Evolutionary conservation across 305 asterid genomes (phyloP).

Genomic region (Lippia alba): DNA sequence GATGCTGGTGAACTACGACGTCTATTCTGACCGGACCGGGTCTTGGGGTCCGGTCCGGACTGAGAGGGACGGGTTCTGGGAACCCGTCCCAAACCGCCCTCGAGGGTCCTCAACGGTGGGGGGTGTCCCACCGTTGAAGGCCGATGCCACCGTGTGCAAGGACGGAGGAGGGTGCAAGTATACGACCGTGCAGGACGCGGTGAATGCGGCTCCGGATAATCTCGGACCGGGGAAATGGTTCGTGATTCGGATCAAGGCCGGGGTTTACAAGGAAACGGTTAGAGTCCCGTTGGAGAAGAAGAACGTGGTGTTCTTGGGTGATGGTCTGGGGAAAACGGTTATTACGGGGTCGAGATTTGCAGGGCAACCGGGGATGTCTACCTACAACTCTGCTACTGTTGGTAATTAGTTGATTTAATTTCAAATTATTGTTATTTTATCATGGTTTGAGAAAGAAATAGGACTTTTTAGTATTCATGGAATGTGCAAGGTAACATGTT

Average conservation of each 20-base stretch:
- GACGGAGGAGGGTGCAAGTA: conserved; percentile 46
- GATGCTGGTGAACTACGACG: conserved; percentile 62
- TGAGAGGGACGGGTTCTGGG: conserved; percentile 54
- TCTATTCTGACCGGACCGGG: conserved; percentile 46
- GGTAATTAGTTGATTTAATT: conserved; percentile 26
- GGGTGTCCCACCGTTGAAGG: conserved; percentile 50
- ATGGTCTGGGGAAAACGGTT: conserved; percentile 61
- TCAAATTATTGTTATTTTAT: no score
- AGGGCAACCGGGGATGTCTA: conserved; percentile 48
- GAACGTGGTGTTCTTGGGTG: conserved; percentile 63
- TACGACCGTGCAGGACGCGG: conserved; percentile 65
- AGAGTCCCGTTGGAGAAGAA: conserved; percentile 54
- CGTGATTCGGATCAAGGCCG: conserved; percentile 57
- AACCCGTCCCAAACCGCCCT: conserved; percentile 20
- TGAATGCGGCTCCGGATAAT: conserved; percentile 50
- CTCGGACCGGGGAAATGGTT: conserved; percentile 37
- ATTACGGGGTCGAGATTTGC: conserved; percentile 59
- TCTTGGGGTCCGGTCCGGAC: conserved; percentile 48
- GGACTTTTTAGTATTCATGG: background rate
- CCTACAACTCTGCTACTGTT: conserved; percentile 45
- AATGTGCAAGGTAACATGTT: background rate
- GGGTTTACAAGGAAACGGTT: conserved; percentile 58
- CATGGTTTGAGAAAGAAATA: no score
- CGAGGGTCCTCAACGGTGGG: conserved; percentile 1
- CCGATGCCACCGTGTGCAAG: conserved; percentile 63